phyloP scores from a whole-genome alignment of 73 alveolate species.

The Breviolum minutum region DNA sequence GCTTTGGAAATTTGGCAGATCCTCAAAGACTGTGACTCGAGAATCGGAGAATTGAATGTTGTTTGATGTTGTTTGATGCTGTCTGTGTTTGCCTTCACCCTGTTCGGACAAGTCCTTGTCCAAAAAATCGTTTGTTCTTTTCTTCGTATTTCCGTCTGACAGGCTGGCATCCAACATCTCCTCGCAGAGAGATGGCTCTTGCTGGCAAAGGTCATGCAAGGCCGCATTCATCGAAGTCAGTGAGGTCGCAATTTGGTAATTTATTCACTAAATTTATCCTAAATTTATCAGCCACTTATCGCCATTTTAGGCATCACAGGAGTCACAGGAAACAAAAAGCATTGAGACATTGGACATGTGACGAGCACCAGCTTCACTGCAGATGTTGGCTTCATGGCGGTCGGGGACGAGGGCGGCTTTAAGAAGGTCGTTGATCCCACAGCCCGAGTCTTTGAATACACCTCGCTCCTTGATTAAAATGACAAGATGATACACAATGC shows the following conservation, averaged over 20 bases:
- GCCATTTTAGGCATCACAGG: background rate
- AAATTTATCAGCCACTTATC: background rate
- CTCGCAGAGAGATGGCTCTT: constrained; percentile 85
- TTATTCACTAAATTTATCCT: background rate
- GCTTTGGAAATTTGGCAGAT: background rate
- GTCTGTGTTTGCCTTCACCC: no score
- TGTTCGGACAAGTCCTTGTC: no score
- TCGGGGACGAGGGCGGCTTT: constrained; percentile 82
- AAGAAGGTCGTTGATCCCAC: constrained; percentile 77
- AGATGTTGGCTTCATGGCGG: constrained; percentile 94
- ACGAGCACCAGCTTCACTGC: background rate
- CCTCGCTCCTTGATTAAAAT: background rate
- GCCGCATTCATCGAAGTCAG: background rate
- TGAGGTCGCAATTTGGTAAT: background rate
- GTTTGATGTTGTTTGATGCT: no score
- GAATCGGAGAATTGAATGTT: no score
- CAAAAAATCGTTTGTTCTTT: no score
- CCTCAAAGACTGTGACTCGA: no score
- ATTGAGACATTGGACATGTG: background rate
- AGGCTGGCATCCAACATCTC: constrained; percentile 84
- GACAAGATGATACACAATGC: background rate
- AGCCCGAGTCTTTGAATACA: constrained; percentile 44
- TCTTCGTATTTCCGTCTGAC: background rate
- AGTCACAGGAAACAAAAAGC: no score
- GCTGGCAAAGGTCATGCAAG: constrained; percentile 90